Conservation (phyloP, 257 asterid species). For the Salvia rosmarinus region DNA sequence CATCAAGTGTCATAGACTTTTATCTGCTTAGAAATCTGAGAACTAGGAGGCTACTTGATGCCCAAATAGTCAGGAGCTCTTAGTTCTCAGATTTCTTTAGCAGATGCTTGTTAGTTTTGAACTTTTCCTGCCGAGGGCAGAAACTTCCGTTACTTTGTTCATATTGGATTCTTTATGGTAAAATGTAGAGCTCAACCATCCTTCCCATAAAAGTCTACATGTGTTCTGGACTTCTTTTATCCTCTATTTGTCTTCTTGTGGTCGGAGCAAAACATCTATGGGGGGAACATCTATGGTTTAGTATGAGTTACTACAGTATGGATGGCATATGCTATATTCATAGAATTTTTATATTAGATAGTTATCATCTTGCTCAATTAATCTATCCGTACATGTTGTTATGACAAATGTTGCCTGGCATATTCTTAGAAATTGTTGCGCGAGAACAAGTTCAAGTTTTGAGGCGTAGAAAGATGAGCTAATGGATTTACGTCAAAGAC, state of each 20-base stretch:
- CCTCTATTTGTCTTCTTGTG: not conserved
- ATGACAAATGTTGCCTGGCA: conserved; percentile 1
- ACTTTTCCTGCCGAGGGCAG: not conserved
- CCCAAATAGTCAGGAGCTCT: conserved; percentile 11
- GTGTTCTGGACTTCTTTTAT: too few relatives aligned
- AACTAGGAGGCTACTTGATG: not conserved
- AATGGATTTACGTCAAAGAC: conserved; percentile 24
- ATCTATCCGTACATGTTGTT: not conserved
- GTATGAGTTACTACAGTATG: conserved; percentile 8
- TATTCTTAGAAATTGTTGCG: conserved; percentile 18
- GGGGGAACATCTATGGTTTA: not conserved
- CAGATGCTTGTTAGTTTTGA: conserved; percentile 16
- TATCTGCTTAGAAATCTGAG: not conserved
- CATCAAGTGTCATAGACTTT: not conserved
- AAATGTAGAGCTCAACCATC: not conserved
- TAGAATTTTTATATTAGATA: not conserved
- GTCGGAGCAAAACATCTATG: not conserved
- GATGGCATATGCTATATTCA: conserved; percentile 1
- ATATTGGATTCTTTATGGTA: conserved; percentile 1
- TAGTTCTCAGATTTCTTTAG: not conserved
- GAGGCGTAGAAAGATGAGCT: conserved; percentile 26
- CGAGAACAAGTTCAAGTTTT: conserved; percentile 16
- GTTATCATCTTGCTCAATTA: conserved; percentile 1
- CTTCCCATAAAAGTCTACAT: not conserved
- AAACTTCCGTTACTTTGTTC: not conserved